phyloP scores from a whole-genome alignment of 352 stramenopile species.

The Phytopythium helicoides region DNA sequence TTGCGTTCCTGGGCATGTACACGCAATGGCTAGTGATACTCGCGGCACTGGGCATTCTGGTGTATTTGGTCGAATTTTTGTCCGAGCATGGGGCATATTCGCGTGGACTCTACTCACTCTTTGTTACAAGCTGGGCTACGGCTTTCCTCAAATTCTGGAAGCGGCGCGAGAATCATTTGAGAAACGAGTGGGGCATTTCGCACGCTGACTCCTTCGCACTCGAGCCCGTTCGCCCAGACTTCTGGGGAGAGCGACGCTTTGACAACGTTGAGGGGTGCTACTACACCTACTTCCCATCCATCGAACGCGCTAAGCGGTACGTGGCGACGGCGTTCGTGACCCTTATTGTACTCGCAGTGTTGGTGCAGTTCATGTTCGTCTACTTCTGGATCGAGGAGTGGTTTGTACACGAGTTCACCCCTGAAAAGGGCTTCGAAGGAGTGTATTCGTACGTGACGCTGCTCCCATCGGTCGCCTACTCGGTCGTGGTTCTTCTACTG shows the following conservation, averaged over 20 bases:
- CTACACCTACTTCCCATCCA: slow-evolving; percentile 82
- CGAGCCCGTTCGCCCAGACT: slow-evolving; percentile 63
- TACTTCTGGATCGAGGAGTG: slow-evolving; percentile 82
- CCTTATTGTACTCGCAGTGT: slow-evolving; percentile 56
- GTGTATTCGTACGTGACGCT: slow-evolving; percentile 70
- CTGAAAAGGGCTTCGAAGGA: slow-evolving; percentile 60
- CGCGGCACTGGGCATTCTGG: slow-evolving; percentile 81
- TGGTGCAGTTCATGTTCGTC: slow-evolving; percentile 76
- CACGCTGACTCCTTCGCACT: slow-evolving; percentile 32
- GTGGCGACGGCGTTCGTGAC: slow-evolving; percentile 67
- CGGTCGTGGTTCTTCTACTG: slow-evolving; percentile 67
- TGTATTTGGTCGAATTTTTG: slow-evolving; percentile 84
- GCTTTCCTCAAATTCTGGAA: slow-evolving; percentile 92
- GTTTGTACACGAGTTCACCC: slow-evolving; percentile 53
- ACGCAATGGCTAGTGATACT: slow-evolving; percentile 93
- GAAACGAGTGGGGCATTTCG: slow-evolving; percentile 83
- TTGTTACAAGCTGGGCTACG: slow-evolving; percentile 90
- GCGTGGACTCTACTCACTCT: slow-evolving; percentile 81
- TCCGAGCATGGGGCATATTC: slow-evolving; percentile 55
- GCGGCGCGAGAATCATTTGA: slow-evolving; percentile 80
- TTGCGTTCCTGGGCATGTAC: slow-evolving; percentile 96
- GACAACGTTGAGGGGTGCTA: slow-evolving; percentile 79
- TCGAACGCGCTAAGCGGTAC: slow-evolving; percentile 77
- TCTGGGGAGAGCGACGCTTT: slow-evolving; percentile 69
- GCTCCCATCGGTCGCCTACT: slow-evolving; percentile 70